Base-by-base conservation (phyloP, 768 basidiomycete species). In the Dioszegia crocea region DNA sequence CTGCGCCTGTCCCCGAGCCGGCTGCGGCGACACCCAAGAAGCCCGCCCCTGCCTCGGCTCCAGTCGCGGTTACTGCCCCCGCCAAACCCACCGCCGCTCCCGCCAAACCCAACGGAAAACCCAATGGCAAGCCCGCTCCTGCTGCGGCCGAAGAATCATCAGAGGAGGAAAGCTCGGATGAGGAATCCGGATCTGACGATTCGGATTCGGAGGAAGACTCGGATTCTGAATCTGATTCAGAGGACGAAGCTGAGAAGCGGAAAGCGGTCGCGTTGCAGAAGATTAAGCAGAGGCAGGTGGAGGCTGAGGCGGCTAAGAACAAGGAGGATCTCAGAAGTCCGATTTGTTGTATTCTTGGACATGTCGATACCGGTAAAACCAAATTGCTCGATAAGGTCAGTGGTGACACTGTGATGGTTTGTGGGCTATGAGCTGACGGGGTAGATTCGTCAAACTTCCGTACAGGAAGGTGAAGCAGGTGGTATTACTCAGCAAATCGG, bases 401-500 rank as follows among this genome's bases (percentile, higher is more conserved):
- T 68, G 19, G n/a, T 29, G 14, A 12, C 19, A 3, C 19, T 51
- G 8, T 26, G 2, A 17, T 5, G 16, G 9, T 4, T 43, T 3
- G 43, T 14, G 19, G 4, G 10, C 21, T n/a, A n/a, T n/a, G 4
- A 44, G 24, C 46, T 44, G 55, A 53, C 64, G 26, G 31, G 31
- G 44, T 40, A 96, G 91, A 99, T 99, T 75, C 92, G 96, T 66
- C 94, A 98, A 87, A 98, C 94, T 4, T 97, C 97, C 66, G 96
- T 99, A 21, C 93, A 97, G 78, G 96, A 97, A 75, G 96, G 96
- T 55, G 96, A 99, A 83, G 96, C 96, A 2, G 96, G 96, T 65
- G 96, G 96, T 80, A 99, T 99, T 77, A 99, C 96, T 0, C 96
- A 98, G 78, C 96, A 99, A 77, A 99, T 99, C 65, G 96, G 96